A percentile compares a stretch with the other conserved stretches of the same genome.
These are phyloP conservation scores for Musa schizocarpa DNA, from an alignment of 176 grass and related monocot species.

Conservation along the genomic window DNA sequence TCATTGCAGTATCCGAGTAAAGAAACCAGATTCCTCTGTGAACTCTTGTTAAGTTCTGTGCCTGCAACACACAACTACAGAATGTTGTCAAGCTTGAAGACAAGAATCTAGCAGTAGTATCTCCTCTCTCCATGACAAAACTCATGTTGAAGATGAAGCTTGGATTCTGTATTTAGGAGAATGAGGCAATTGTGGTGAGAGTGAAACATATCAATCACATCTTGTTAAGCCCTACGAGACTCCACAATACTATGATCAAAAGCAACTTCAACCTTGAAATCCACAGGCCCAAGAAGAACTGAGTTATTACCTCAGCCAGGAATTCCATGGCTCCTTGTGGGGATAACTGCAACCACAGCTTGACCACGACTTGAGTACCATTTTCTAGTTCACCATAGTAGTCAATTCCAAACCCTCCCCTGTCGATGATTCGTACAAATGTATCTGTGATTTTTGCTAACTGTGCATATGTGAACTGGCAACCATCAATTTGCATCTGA, in stretches of 20 bases:
- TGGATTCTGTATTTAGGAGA: too few relatives aligned
- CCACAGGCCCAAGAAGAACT: background rate
- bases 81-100: background rate
- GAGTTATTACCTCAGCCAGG: background rate
- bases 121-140: too few relatives aligned
- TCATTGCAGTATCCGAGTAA: background rate
- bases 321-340: background rate
- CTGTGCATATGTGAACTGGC: background rate
- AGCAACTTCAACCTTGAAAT: too few relatives aligned
- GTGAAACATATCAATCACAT: too few relatives aligned
- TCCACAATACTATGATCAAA: too few relatives aligned
- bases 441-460: background rate
- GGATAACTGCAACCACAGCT: background rate
- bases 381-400: background rate
- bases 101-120: too few relatives aligned
- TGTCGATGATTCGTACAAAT: background rate
- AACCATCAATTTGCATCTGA: background rate
- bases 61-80: background rate
- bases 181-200: too few relatives aligned
- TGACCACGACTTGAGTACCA: background rate
- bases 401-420: background rate
- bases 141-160: too few relatives aligned
- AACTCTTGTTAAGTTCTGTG: background rate
- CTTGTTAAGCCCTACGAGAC: too few relatives aligned
- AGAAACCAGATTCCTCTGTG: too few relatives aligned